Conservation (phyloP, 176 grass and related monocot genomes). For the Oryza meyeriana region DNA sequence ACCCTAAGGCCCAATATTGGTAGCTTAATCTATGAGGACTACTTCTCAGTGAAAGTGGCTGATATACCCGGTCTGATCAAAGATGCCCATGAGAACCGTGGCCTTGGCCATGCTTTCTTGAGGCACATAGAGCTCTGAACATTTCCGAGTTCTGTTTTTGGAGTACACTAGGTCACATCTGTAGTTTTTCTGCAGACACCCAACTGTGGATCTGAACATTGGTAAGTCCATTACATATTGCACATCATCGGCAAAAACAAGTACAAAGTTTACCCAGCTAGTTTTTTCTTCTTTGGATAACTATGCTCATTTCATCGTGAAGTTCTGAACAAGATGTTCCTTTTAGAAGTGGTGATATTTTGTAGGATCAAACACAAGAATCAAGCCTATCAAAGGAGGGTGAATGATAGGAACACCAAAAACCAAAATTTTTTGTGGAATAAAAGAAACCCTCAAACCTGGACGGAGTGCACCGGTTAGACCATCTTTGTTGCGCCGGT, state of each 20-base stretch:
- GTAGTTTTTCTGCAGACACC: too few relatives aligned
- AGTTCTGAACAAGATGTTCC: neutral
- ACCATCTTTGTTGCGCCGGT: too few relatives aligned
- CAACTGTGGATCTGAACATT: neutral
- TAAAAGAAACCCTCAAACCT: too few relatives aligned
- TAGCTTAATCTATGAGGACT: slow-evolving; percentile 67
- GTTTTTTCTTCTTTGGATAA: neutral
- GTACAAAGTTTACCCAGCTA: neutral
- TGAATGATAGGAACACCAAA: too few relatives aligned
- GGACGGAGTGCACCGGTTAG: too few relatives aligned
- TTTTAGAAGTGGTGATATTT: neutral
- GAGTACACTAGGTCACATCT: too few relatives aligned
- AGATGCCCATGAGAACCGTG: slow-evolving; percentile 76
- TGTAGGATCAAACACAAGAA: too few relatives aligned
- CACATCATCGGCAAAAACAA: neutral
- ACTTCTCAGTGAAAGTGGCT: slow-evolving; percentile 73
- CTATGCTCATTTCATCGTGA: neutral
- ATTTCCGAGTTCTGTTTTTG: slow-evolving; percentile 41
- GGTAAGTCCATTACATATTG: neutral
- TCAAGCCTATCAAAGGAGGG: too few relatives aligned
- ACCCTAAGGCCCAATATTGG: slow-evolving; percentile 78
- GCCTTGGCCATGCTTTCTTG: slow-evolving; percentile 86
- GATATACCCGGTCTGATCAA: slow-evolving; percentile 88
- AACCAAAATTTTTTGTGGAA: too few relatives aligned
- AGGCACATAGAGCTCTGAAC: slow-evolving; percentile 88